Evolutionary conservation across 2,329 filamentous ascomycete species (phyloP).

Genomic region (Hypoxylon sp.): DNA sequence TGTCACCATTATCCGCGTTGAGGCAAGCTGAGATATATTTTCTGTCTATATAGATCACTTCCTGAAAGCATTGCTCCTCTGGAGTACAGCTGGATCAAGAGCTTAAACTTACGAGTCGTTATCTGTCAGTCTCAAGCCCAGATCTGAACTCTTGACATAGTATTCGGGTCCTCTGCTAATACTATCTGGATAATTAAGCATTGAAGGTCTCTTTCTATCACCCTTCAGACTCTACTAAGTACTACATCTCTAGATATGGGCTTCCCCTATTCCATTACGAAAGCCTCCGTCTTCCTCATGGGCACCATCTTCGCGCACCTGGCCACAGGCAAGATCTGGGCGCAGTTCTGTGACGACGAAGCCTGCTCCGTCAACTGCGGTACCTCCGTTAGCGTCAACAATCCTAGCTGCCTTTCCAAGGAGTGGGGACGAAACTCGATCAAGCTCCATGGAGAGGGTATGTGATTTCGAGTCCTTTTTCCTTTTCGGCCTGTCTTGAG

Average conservation of each 20-base stretch:
- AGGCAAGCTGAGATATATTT: background rate
- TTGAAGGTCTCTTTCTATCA: background rate
- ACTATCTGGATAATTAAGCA: background rate
- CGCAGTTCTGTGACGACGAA: slow-evolving; percentile 39
- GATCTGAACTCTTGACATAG: background rate
- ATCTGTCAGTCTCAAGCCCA: background rate
- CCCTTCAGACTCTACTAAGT: background rate
- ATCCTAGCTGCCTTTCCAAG: slow-evolving; percentile 24
- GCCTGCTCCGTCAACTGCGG: slow-evolving; percentile 38
- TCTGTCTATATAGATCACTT: background rate
- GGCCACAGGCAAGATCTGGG: slow-evolving; percentile 26
- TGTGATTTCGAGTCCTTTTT: background rate
- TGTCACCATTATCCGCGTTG: background rate
- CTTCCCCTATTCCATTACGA: background rate
- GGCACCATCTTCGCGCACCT: background rate
- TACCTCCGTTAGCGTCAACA: slow-evolving; percentile 16
- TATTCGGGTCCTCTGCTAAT: background rate
- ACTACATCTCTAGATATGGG: background rate
- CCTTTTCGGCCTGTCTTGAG: background rate
- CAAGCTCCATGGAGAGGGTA: slow-evolving; percentile 8
- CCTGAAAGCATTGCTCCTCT: background rate
- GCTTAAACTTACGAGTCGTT: background rate
- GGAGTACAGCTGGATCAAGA: background rate
- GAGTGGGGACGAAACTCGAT: slow-evolving; percentile 24
- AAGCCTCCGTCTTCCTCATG: slow-evolving; percentile 12